phyloP scores from a whole-genome alignment of 106 monocot genomes.

The Dendrobium huoshanense region DNA sequence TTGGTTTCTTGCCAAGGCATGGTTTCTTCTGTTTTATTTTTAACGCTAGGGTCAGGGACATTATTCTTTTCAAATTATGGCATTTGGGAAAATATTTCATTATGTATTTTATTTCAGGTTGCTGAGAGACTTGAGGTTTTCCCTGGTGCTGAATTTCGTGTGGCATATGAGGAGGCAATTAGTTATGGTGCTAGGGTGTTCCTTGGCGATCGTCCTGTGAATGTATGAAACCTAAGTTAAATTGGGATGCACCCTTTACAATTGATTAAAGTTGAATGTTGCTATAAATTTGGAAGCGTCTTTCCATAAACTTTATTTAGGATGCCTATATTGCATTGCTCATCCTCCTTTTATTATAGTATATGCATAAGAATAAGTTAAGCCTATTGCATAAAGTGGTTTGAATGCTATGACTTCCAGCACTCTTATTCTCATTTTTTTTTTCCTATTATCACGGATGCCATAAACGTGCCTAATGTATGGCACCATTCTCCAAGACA shows the following conservation, averaged over 20 bases:
- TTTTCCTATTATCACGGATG: neutral
- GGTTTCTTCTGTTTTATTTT: conserved; percentile 14
- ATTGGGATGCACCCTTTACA: neutral
- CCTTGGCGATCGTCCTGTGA: conserved; percentile 89
- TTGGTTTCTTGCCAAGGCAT: conserved; percentile 93
- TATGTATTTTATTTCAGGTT: conserved; percentile 34
- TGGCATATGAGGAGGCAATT: conserved; percentile 86
- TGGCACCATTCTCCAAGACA: neutral
- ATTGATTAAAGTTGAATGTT: neutral
- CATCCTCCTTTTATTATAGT: neutral
- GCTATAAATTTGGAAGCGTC: neutral
- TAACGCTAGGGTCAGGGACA: neutral
- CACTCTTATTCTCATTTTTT: neutral
- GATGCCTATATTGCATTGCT: neutral
- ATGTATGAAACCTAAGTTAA: conserved; percentile 30
- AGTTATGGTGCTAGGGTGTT: conserved; percentile 80
- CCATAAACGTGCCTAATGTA: neutral
- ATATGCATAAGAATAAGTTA: neutral
- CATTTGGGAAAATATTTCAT: neutral
- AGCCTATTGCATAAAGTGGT: neutral
- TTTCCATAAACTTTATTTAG: neutral
- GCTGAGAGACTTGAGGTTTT: conserved; percentile 75
- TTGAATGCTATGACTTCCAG: neutral
- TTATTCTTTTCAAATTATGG: conserved; percentile 4
- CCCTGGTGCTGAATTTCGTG: conserved; percentile 95